Conservation (phyloP, 352 stramenopile genomes). For the Phytophthora tentaculata region DNA sequence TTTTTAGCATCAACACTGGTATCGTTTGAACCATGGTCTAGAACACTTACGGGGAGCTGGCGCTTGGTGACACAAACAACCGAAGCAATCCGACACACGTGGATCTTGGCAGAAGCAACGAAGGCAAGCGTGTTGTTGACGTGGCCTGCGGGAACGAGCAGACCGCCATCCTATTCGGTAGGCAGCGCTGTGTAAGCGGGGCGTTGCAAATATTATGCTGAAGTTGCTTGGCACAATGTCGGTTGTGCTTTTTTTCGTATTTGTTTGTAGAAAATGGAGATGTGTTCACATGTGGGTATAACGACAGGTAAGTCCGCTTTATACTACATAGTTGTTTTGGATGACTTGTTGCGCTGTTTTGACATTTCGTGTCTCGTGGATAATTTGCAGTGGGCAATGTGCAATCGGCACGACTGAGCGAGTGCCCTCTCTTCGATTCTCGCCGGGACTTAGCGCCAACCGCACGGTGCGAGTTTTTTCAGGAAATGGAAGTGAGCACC, state of each 20-base stretch:
- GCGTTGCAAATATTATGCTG: background rate
- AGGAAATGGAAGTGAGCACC: slow-evolving; percentile 94
- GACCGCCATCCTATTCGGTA: slow-evolving; percentile 84
- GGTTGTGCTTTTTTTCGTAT: background rate
- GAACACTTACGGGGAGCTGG: slow-evolving; percentile 94
- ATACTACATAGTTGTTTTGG: no score
- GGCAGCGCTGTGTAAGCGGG: background rate
- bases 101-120: slow-evolving; percentile 28
- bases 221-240: slow-evolving; percentile 2
- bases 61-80: slow-evolving; percentile 78
- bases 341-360: background rate
- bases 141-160: slow-evolving; percentile 93
- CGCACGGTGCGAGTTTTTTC: slow-evolving; percentile 81
- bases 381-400: slow-evolving; percentile 84
- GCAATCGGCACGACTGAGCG: slow-evolving; percentile 84
- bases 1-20: no score
- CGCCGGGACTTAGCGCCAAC: slow-evolving; percentile 64
- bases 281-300: slow-evolving; percentile 92
- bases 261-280: slow-evolving; percentile 61
- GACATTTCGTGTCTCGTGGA: slow-evolving; percentile 1
- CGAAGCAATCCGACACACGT: slow-evolving; percentile 66
- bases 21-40: slow-evolving; percentile 28
- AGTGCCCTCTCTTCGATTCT: slow-evolving; percentile 52
- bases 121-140: slow-evolving; percentile 65
- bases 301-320: slow-evolving; percentile 74